Evolutionary conservation across 2,329 filamentous ascomycete species (phyloP), one percentile per base, ranked within the genome.

Genomic region (Penicillium sp.): DNA sequence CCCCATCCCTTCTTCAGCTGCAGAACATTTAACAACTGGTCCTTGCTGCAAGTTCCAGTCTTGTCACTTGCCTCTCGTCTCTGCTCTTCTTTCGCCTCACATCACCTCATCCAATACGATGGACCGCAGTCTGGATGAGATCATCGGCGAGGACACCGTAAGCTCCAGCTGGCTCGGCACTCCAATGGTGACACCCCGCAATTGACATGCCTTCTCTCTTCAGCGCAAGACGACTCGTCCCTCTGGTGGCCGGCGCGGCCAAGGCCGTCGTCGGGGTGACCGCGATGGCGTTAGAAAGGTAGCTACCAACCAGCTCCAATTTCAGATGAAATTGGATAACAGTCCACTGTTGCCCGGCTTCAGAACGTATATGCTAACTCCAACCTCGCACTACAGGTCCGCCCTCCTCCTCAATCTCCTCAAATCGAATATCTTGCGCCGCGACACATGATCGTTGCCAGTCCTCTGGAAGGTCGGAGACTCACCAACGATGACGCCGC

Each of bases 221-320:
- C 26, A 64, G 59, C 62, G 59, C 37, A 62, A 62, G 39, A 63
- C 67, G 37, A 63, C 60, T 51, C 68, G 61, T 24, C 27, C 58
- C 9, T 57, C 61, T 30, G 54, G 70, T 51, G 64, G 72, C 58
- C 71, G 72, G 58, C 65, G 68, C 56, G 62, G 72, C 59, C 75
- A 77, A 62, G 73, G 77, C 59, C 71, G 74, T 64, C 88, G 89
- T 68, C 87, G 89, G 76, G 89, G 93, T 75, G 90, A 90, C 75
- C 87, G 89, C 77, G 90, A 94, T 77, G 90, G 90, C 76, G 84
- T 93, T 72, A 92, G 87, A 91, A 95, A 95, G 91, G 91, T 93
- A 73, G 3, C n/a, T 42, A 29, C 20, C 30, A 44, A 18, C 36
- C 42, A 45, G 24, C 36, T 33, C 26, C n/a, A 12, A 18, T n/a